phyloP scores from a whole-genome alignment of 805 yeast species.

The Komagataella ulmi region DNA sequence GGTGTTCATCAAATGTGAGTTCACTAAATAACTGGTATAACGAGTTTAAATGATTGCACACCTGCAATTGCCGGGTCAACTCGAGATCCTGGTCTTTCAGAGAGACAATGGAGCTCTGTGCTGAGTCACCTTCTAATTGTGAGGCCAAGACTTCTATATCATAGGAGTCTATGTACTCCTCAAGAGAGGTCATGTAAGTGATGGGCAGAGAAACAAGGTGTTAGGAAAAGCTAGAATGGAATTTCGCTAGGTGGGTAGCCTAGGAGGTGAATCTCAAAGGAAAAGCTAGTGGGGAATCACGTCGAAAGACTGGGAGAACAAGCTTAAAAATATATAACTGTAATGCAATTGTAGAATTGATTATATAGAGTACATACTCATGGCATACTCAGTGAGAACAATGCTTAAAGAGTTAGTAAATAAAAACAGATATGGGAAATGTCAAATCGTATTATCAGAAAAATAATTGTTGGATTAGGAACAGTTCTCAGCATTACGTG shows the following conservation, averaged over 20 bases:
- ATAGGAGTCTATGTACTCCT: background rate
- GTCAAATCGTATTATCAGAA: conserved; percentile 12
- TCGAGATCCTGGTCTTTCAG: background rate
- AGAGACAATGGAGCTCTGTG: background rate
- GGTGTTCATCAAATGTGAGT: background rate
- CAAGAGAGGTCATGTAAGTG: background rate
- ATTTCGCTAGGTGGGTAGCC: background rate
- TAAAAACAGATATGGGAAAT: background rate
- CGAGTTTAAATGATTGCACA: background rate
- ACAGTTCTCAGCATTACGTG: conserved; percentile 32
- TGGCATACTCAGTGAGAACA: background rate
- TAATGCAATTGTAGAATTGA: background rate
- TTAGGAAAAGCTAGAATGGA: background rate
- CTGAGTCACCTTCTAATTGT: background rate
- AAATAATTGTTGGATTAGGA: conserved; percentile 37
- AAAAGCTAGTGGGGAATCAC: no score
- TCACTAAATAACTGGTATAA: background rate
- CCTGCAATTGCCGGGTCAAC: background rate
- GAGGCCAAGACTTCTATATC: background rate
- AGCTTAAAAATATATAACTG: no score
- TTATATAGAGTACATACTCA: background rate
- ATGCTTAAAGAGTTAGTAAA: background rate
- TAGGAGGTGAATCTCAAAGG: background rate
- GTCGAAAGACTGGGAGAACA: no score
- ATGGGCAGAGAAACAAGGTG: background rate